Base-by-base conservation (phyloP, 179 eudicot species). In the Corrigiola litoralis region DNA sequence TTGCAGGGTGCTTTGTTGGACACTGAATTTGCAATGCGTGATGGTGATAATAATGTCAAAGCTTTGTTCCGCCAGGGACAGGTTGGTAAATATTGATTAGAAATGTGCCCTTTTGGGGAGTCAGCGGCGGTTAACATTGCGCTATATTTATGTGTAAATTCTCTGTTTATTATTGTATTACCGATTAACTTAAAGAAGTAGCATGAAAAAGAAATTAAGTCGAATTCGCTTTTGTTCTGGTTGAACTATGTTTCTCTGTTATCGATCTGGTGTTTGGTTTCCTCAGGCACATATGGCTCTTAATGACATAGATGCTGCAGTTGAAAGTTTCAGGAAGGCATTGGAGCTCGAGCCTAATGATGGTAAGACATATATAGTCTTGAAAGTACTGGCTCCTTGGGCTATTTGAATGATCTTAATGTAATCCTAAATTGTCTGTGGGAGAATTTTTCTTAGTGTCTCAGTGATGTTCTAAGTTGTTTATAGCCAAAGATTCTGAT, bases 61-160 rank as follows among this genome's bases (percentile, higher is more conserved):
- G 98, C 96, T 56, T 75, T 84, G 69, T 92, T 85, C 68, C 98
- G 96, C 66, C 89, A 85, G 79, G 97, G 97, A 61, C 97, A 91
- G 94, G 97, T 91, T 67, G 58, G 84, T 72, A 4, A 6, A 29
- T 32, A 25, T 31, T 14, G 7, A n/a, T n/a, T n/a, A n/a, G n/a
- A n/a, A n/a, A n/a, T n/a, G n/a, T n/a, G n/a, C n/a, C n/a, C n/a
- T n/a, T n/a, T n/a, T n/a, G n/a, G n/a, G n/a, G n/a, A n/a, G n/a
- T n/a, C n/a, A n/a, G n/a, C n/a, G n/a, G n/a, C n/a, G n/a, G n/a
- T n/a, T n/a, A n/a, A n/a, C n/a, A n/a, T n/a, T n/a, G n/a, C n/a
- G n/a, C n/a, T n/a, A n/a, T n/a, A n/a, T n/a, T n/a, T n/a, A n/a
- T n/a, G n/a, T n/a, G n/a, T n/a, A n/a, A n/a, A n/a, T n/a, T n/a